A percentile compares a stretch with the other conserved stretches of the same genome.
phyloP scores from a whole-genome alignment of 78 protist genomes.

The Tieghemostelium lacteum region DNA sequence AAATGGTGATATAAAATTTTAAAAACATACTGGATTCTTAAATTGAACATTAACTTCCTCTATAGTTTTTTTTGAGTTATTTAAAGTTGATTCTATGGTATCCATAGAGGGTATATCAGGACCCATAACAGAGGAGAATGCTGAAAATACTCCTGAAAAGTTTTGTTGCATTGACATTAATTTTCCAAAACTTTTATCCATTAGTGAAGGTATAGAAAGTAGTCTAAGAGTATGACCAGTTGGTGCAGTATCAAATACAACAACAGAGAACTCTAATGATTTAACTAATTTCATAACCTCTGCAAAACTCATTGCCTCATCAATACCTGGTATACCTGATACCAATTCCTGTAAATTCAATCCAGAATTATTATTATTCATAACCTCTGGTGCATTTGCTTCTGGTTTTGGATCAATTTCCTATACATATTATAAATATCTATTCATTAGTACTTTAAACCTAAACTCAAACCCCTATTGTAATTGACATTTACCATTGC shows the following conservation, averaged over 20 bases:
- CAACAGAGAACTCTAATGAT: conserved; percentile 84
- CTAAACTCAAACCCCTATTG: not conserved
- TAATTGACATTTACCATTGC: conserved; percentile 87
- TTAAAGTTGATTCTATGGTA: conserved; percentile 17
- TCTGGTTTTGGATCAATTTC: conserved; percentile 84
- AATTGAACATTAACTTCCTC: conserved; percentile 90
- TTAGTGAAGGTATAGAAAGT: conserved; percentile 89
- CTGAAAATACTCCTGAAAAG: conserved; percentile 73
- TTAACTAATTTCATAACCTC: conserved; percentile 94
- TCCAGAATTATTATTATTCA: conserved; percentile 22
- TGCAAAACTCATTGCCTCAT: conserved; percentile 95
- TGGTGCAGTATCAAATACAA: conserved; percentile 99
- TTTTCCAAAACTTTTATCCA: conserved; percentile 87
- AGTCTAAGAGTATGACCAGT: conserved; percentile 99
- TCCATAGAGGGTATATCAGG: conserved; percentile 14
- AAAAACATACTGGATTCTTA: conserved; percentile 78
- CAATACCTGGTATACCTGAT: conserved; percentile 96
- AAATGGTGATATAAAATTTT: not conserved
- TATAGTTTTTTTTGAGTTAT: conserved; percentile 37
- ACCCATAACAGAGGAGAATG: conserved; percentile 57
- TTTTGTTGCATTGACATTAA: conserved; percentile 50
- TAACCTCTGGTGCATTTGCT: conserved; percentile 74
- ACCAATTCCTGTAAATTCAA: conserved; percentile 69
- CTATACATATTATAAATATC: not conserved
- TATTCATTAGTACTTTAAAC: not conserved